A percentile compares a stretch with the other conserved stretches of the same genome.
These are phyloP conservation scores for Ogataea parapolymorpha DNA, from an alignment of 805 yeast genomes.

Conservation along the genomic window DNA sequence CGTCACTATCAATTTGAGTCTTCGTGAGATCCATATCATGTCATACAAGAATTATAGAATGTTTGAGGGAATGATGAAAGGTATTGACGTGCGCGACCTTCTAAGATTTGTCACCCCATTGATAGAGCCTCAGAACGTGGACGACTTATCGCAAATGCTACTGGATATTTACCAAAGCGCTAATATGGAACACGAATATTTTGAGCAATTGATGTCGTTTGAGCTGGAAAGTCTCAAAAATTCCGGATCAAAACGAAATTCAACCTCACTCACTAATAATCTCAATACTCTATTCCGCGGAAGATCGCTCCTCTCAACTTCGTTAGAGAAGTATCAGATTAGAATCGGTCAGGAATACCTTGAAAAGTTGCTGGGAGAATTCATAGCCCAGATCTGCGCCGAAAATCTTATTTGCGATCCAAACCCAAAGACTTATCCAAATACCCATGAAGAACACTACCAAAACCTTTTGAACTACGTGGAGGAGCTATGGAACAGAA, in stretches of 20 bases:
- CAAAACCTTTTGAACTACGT: constrained; percentile 40
- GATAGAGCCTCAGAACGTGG: constrained; percentile 38
- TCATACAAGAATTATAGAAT: constrained; percentile 58
- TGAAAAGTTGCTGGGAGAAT: constrained; percentile 67
- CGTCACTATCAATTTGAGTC: constrained; percentile 47
- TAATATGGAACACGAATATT: constrained; percentile 69
- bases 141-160: constrained; percentile 54
- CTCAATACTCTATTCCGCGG: constrained; percentile 76
- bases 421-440: constrained; percentile 58
- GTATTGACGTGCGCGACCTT: constrained; percentile 51
- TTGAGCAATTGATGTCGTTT: constrained; percentile 59
- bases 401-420: constrained; percentile 67
- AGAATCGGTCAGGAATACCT: constrained; percentile 78
- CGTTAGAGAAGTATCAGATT: constrained; percentile 72
- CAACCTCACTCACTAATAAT: constrained; percentile 35
- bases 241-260: constrained; percentile 40
- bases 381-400: constrained; percentile 49
- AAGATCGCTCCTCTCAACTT: constrained; percentile 74
- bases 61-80: constrained; percentile 58
- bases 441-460: constrained; percentile 36
- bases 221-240: constrained; percentile 56
- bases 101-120: constrained; percentile 42
- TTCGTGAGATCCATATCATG: constrained; percentile 54
- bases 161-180: constrained; percentile 73
- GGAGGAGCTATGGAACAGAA: constrained; percentile 60